Base-by-base conservation (phyloP, 75 land plant genomes). In the Pinus tabuliformis region DNA sequence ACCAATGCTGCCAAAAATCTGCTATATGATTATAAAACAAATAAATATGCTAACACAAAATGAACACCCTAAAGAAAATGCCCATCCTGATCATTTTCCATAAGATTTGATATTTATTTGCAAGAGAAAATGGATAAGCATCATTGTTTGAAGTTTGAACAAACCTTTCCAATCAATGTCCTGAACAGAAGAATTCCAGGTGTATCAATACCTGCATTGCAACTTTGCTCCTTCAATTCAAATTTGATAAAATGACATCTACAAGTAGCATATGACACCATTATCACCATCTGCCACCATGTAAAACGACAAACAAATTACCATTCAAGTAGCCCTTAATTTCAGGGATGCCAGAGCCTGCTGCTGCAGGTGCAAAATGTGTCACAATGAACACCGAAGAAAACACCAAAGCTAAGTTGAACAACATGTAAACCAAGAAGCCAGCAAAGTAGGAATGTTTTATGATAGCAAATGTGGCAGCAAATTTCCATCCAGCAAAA, bases 321-420 rank as follows among this genome's bases (percentile, higher is more conserved):
- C 99, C 99, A 86, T 97, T 97, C 74, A 97, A 76, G 80, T 97
- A 97, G 56, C 95, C 99, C 80, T 97, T 97, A 13, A 97, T 91
- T 81, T 97, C 99, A 84, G 99, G 99, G 39, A 97, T 97, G 73
- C 99, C 99, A 76, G 98, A 97, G 49, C 99, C 99, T 62, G 99
- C 99, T 81, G 99, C 98, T 42, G 98, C 99, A 66, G 98, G 99
- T 58, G 98, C 98, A 86, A 95, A 97, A 0, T 89, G 76, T 62
- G 99, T 97, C 80, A 97, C 83, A 42, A 97, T 97, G 82, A 75
- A 88, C 63, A 92, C 99, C 77, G 98, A 97, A 39, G 98, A 95
- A 56, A 87, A 88, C 16, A 97, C 99, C 74, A 97, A 64, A 24
- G 78, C 91, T 75, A 85, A 79, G 78, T 97, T 97, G 83, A 92